Conservation (phyloP, 2,329 filamentous ascomycete genomes). For the Tolypocladium album region DNA sequence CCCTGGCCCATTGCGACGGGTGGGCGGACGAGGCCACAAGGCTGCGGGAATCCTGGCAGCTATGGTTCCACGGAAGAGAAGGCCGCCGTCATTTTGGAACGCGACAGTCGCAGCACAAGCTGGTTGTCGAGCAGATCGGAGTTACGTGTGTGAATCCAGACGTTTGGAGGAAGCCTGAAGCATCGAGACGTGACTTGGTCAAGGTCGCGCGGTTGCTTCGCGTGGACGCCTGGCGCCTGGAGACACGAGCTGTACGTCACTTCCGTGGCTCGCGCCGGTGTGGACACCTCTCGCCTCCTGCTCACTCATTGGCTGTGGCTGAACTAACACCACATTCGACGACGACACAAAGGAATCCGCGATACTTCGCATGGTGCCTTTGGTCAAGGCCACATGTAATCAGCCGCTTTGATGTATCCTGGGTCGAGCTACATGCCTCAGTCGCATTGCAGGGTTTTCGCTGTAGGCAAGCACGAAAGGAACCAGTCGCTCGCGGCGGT, state of each 20-base stretch:
- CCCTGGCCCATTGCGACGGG: constrained; percentile 72
- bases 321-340: not conserved
- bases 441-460: not conserved
- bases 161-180: not conserved
- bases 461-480: not conserved
- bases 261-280: not conserved
- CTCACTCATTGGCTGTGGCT: not conserved
- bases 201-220: not conserved
- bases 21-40: not conserved
- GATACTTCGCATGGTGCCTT: not conserved
- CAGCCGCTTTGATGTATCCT: not conserved
- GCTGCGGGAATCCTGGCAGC: not conserved
- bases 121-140: too few relatives aligned
- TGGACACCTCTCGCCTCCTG: not conserved
- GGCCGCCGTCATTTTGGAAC: not conserved
- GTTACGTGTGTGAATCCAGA: not conserved
- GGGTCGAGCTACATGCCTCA: not conserved
- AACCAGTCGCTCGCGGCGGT: not conserved
- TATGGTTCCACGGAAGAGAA: not conserved
- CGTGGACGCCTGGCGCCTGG: not conserved
- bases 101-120: not conserved
- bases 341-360: not conserved
- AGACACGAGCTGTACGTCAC: not conserved
- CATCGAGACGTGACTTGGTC: not conserved
- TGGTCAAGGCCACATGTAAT: not conserved